phyloP scores from a whole-genome alignment of 371 early-diverging fungal genomes.

The Dinochytrium kinnereticum region DNA sequence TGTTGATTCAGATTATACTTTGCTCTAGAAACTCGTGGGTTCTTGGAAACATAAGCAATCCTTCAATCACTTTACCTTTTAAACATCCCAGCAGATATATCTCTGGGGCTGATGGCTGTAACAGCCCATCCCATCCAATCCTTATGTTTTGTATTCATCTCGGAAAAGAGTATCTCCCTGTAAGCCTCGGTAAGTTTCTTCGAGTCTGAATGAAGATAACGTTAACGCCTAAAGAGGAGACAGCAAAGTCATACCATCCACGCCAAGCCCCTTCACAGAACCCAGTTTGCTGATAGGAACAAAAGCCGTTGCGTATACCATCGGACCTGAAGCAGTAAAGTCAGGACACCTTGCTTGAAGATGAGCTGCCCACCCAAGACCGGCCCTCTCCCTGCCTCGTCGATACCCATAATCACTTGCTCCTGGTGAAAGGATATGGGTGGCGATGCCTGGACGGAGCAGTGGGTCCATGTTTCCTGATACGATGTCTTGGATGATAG shows the following conservation, averaged over 20 bases:
- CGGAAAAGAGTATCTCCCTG: constrained; percentile 72
- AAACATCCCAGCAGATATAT: constrained; percentile 90
- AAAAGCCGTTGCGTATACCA: constrained; percentile 93
- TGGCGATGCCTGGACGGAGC: not conserved
- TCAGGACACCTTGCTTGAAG: too few relatives aligned
- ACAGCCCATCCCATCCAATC: constrained; percentile 89
- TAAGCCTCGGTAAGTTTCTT: constrained; percentile 81
- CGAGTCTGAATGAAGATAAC: constrained; percentile 67
- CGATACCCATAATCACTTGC: constrained; percentile 80
- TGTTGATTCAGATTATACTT: constrained; percentile 95
- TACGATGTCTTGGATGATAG: not conserved
- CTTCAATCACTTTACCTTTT: constrained; percentile 48
- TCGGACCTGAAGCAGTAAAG: constrained; percentile 71
- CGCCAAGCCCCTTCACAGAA: constrained; percentile 71
- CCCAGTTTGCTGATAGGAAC: constrained; percentile 67
- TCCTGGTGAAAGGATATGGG: not conserved
- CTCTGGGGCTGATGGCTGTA: constrained; percentile 81
- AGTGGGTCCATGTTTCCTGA: constrained; percentile 3
- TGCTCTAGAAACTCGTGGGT: constrained; percentile 50
- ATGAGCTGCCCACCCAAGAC: constrained; percentile 75
- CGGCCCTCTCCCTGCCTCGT: constrained; percentile 99
- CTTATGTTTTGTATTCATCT: constrained; percentile 52
- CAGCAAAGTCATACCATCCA: constrained; percentile 69
- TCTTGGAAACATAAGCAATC: not conserved
- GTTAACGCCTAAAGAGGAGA: not conserved